A percentile compares a stretch with the other conserved stretches of the same genome.
phyloP scores from a whole-genome alignment of 2,329 filamentous ascomycete genomes.

The Ceratocystiopsis minuta region DNA sequence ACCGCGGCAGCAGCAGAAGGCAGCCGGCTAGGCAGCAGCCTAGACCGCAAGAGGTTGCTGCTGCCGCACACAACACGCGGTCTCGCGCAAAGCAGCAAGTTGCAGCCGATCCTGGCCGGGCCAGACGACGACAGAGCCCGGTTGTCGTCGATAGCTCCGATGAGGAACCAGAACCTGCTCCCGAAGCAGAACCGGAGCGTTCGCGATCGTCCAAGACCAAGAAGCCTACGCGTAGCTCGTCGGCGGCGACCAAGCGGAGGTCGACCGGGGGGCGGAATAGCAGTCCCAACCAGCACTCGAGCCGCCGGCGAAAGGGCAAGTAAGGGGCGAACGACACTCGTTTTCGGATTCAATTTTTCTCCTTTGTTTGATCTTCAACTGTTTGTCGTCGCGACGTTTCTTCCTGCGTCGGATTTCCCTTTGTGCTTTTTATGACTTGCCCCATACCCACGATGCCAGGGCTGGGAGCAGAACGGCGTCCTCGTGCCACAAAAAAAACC shows the following conservation, averaged over 20 bases:
- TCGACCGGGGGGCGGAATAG: slow-evolving; percentile 2
- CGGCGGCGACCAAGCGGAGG: slow-evolving; percentile 4
- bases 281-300: background rate
- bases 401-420: background rate
- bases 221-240: slow-evolving; percentile 4
- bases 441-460: slow-evolving; percentile 3
- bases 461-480: slow-evolving; percentile 4
- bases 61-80: slow-evolving; percentile 6
- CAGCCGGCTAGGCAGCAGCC: no score
- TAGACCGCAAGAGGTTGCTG: background rate
- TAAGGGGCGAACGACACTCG: background rate
- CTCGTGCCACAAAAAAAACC: background rate
- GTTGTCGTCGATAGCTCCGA: slow-evolving; percentile 19
- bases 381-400: background rate
- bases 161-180: slow-evolving; percentile 3
- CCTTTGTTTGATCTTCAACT: background rate
- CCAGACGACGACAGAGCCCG: slow-evolving; percentile 13
- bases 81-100: slow-evolving; percentile 6
- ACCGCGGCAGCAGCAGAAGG: slow-evolving; percentile 3
- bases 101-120: background rate
- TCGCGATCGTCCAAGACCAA: slow-evolving; percentile 10
- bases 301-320: slow-evolving; percentile 7
- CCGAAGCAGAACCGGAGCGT: slow-evolving; percentile 6
- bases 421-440: background rate
- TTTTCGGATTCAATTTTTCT: background rate